Percentiles rank a stretch among this genome's conserved stretches.
phyloP scores from a whole-genome alignment of 1,284 basidiomycete genomes.

The Wolfiporia cocos region DNA sequence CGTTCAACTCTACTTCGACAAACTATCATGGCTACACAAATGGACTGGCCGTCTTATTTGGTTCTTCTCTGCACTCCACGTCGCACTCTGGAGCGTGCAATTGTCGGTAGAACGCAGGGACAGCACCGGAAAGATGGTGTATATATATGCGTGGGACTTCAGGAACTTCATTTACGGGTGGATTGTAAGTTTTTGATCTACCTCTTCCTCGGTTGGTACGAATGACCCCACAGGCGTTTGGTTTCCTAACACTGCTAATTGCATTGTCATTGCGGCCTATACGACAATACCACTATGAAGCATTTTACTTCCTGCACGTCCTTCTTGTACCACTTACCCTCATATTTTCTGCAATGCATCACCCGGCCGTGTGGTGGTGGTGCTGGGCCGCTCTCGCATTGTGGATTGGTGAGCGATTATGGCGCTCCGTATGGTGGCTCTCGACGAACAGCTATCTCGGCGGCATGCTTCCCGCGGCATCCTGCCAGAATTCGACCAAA shows the following conservation, averaged over 20 bases:
- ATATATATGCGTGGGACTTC: slow-evolving; percentile 61
- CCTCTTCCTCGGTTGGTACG: not conserved
- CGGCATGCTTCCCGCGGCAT: slow-evolving; percentile 6
- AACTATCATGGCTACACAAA: slow-evolving; percentile 67
- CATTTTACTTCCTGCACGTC: slow-evolving; percentile 72
- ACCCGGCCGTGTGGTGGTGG: slow-evolving; percentile 67
- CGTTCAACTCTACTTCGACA: slow-evolving; percentile 73
- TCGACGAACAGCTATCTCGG: slow-evolving; percentile 55
- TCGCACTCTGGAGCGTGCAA: slow-evolving; percentile 74
- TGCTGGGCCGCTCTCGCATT: slow-evolving; percentile 58
- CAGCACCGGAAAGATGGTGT: slow-evolving; percentile 48
- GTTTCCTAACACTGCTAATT: slow-evolving; percentile 63
- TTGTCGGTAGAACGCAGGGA: slow-evolving; percentile 46
- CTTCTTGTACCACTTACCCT: slow-evolving; percentile 60
- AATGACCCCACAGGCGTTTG: slow-evolving; percentile 49
- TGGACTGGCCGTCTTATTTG: slow-evolving; percentile 74
- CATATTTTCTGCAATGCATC: slow-evolving; percentile 59
- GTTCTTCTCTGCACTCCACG: slow-evolving; percentile 64
- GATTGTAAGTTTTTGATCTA: slow-evolving; percentile 41
- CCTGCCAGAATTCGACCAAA: slow-evolving; percentile 7
- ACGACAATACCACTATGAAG: slow-evolving; percentile 66
- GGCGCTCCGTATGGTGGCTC: slow-evolving; percentile 54
- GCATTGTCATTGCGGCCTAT: slow-evolving; percentile 59
- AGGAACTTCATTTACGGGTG: slow-evolving; percentile 72
- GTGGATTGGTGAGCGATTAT: slow-evolving; percentile 64